Evolutionary conservation across 1,139 yeast genomes (phyloP).

Genomic region (Arxiozyma telluris): DNA sequence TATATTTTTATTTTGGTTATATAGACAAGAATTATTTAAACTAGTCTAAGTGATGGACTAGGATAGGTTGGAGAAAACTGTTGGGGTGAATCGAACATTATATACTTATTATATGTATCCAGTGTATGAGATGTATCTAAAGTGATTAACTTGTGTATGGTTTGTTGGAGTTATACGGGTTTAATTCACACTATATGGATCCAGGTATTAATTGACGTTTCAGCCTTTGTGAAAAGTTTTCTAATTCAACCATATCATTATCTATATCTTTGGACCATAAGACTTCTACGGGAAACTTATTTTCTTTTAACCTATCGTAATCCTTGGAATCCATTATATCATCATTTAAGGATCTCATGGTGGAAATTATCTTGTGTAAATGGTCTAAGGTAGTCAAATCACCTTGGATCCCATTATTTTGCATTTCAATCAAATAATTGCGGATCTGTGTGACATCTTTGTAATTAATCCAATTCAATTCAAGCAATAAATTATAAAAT

Average conservation of each 20-base stretch:
- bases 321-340: constrained; percentile 16
- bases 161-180: background rate
- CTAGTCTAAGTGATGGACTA: background rate
- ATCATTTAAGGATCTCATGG: constrained; percentile 19
- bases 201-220: constrained; percentile 3
- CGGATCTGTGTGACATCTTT: constrained; percentile 18
- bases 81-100: too few species aligned
- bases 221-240: constrained; percentile 3
- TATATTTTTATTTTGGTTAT: too few species aligned
- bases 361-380: constrained; percentile 15
- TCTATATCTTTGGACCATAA: constrained; percentile 8
- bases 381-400: constrained; percentile 25
- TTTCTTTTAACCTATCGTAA: constrained; percentile 1
- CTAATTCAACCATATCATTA: constrained; percentile 2
- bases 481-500: constrained; percentile 24
- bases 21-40: background rate
- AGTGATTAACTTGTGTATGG: background rate
- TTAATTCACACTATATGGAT: background rate
- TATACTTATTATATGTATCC: background rate
- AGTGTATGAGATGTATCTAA: background rate
- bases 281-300: constrained; percentile 1
- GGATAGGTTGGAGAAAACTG: too few species aligned
- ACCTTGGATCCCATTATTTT: constrained; percentile 26
- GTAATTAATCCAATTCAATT: constrained; percentile 25
- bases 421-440: constrained; percentile 25